These are phyloP conservation scores for Flaveria brownii DNA, from an alignment of 129 eudicot species.

Conservation along the genomic window DNA sequence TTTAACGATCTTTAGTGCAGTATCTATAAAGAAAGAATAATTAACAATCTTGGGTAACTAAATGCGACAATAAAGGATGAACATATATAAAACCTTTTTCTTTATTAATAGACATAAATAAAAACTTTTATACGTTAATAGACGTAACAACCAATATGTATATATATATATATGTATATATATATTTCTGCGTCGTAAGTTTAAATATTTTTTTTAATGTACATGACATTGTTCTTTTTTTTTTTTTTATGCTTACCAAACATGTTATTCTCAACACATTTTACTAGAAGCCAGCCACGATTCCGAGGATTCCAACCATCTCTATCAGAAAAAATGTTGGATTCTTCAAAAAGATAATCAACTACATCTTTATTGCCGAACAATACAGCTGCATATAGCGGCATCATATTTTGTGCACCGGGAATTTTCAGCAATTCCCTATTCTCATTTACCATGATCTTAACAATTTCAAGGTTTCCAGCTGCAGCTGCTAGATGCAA, in stretches of 20 bases:
- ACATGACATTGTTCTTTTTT: no score
- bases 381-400: conserved; percentile 35
- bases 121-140: no score
- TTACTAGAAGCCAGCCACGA: conserved; percentile 27
- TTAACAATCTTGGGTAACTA: background rate
- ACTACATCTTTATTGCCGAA: conserved; percentile 36
- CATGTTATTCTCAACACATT: conserved; percentile 20
- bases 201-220: no score
- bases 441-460: conserved; percentile 27
- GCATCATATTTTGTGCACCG: conserved; percentile 11
- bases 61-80: background rate
- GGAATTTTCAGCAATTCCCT: conserved; percentile 17
- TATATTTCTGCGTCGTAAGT: no score
- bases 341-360: conserved; percentile 17
- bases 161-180: no score
- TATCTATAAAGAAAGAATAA: conserved; percentile 28
- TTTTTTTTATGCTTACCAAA: conserved; percentile 23
- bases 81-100: no score
- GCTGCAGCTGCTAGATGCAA: conserved; percentile 41
- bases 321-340: background rate
- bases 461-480: conserved; percentile 24
- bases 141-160: no score
- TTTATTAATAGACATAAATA: no score
- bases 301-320: conserved; percentile 27
- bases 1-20: conserved; percentile 27